Evolutionary conservation across 2,329 filamentous ascomycete genomes (phyloP).

Genomic region (Xylaria multiplex): DNA sequence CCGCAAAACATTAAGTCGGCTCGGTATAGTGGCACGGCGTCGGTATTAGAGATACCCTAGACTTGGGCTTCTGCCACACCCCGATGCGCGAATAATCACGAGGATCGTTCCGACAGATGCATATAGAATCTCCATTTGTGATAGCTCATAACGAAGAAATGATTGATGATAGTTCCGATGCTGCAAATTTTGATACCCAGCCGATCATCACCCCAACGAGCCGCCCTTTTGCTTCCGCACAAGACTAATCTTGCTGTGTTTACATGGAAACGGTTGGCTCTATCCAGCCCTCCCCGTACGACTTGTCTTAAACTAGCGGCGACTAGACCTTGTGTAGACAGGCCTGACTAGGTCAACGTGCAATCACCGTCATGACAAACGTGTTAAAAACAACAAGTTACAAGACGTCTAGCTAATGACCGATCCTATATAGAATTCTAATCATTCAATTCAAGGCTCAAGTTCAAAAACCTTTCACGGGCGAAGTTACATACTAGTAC

Average conservation of each 20-base stretch:
- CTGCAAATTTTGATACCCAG: not conserved
- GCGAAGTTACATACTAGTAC: too few species aligned
- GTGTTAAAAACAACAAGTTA: too few species aligned
- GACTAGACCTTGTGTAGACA: too few species aligned
- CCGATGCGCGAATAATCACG: not conserved
- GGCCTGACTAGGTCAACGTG: too few species aligned
- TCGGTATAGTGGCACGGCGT: not conserved
- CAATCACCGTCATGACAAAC: too few species aligned
- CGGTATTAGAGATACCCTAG: not conserved
- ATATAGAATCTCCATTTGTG: slow-evolving; percentile 6
- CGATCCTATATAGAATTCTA: too few species aligned
- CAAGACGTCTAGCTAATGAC: too few species aligned
- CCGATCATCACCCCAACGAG: not conserved
- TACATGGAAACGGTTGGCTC: not conserved
- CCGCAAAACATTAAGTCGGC: slow-evolving; percentile 53
- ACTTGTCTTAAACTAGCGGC: too few species aligned
- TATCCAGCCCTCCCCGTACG: too few species aligned
- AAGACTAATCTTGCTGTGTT: not conserved
- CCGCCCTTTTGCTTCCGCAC: not conserved
- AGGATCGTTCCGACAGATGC: not conserved
- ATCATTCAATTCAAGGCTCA: too few species aligned
- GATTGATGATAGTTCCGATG: slow-evolving; percentile 24
- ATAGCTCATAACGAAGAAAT: slow-evolving; percentile 13
- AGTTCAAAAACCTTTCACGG: too few species aligned
- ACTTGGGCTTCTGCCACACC: not conserved